A percentile compares a stretch with the other conserved stretches of the same genome.
These are phyloP conservation scores for Groenewaldozyma salmanticensis DNA, from an alignment of 805 yeast species.

Conservation along the genomic window DNA sequence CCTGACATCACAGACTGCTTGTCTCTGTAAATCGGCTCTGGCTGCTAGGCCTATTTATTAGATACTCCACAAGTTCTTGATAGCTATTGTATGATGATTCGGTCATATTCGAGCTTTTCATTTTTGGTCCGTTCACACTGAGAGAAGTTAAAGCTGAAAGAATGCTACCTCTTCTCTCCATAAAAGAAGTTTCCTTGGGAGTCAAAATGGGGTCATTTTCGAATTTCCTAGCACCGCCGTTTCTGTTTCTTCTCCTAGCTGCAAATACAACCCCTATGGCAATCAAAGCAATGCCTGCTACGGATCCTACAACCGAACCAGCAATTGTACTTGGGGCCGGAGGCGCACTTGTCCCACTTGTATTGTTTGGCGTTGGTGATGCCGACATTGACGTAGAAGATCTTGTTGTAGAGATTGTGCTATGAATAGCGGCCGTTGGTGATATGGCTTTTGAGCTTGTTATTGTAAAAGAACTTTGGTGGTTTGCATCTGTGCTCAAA, in stretches of 20 bases:
- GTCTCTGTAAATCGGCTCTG: slow-evolving; percentile 13
- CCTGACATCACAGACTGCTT: slow-evolving; percentile 6
- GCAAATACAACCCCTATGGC: slow-evolving; percentile 12
- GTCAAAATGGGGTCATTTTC: neutral
- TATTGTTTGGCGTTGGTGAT: slow-evolving; percentile 2
- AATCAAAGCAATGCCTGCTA: slow-evolving; percentile 19
- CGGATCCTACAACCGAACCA: slow-evolving; percentile 21
- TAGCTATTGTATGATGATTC: neutral
- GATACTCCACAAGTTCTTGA: neutral
- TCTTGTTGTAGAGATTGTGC: slow-evolving; percentile 2
- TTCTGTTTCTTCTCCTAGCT: neutral
- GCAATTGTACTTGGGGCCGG: slow-evolving; percentile 16
- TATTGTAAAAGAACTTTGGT: neutral
- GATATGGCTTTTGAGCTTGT: neutral
- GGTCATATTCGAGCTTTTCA: neutral
- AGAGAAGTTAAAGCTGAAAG: neutral
- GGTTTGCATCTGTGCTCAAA: neutral
- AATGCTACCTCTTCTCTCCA: neutral
- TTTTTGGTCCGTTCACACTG: neutral
- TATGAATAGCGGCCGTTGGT: neutral
- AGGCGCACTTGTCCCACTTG: slow-evolving; percentile 2
- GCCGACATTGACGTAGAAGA: slow-evolving; percentile 3
- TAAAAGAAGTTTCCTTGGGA: neutral
- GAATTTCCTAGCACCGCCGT: neutral
- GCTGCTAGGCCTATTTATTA: slow-evolving; percentile 3